phyloP scores from a whole-genome alignment of 805 yeast species.

The Ogataea ganodermae region DNA sequence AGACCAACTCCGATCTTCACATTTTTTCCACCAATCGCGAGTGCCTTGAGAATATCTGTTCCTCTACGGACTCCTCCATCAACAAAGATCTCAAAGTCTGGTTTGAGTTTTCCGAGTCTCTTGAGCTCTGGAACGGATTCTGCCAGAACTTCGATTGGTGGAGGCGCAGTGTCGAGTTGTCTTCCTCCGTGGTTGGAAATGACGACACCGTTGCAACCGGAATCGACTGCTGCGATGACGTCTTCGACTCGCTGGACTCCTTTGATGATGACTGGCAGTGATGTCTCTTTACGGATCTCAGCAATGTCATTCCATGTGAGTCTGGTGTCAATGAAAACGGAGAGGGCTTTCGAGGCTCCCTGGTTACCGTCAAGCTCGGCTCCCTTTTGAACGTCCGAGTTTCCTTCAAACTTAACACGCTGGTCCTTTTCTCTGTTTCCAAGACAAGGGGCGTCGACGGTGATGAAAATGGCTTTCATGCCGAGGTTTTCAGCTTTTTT shows the following conservation, averaged over 20 bases:
- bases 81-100: constrained; percentile 57
- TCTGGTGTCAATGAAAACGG: constrained; percentile 78
- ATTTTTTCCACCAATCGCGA: constrained; percentile 70
- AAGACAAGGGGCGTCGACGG: constrained; percentile 90
- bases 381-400: constrained; percentile 47
- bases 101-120: constrained; percentile 45
- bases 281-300: constrained; percentile 55
- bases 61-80: constrained; percentile 76
- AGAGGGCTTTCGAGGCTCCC: constrained; percentile 86
- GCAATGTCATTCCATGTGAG: constrained; percentile 66
- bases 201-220: constrained; percentile 77
- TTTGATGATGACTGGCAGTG: constrained; percentile 69
- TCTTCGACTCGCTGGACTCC: constrained; percentile 88
- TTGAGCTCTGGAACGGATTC: constrained; percentile 60
- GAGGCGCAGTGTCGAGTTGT: constrained; percentile 79
- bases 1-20: constrained; percentile 72
- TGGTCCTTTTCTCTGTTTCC: constrained; percentile 81
- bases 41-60: constrained; percentile 63
- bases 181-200: constrained; percentile 90
- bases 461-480: constrained; percentile 78
- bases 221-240: constrained; percentile 68
- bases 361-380: constrained; percentile 60
- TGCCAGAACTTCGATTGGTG: constrained; percentile 73
- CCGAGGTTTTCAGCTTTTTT: constrained; percentile 73
- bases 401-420: constrained; percentile 36